phyloP scores from a whole-genome alignment of 2,329 filamentous ascomycete genomes.

The Alternaria sp. region DNA sequence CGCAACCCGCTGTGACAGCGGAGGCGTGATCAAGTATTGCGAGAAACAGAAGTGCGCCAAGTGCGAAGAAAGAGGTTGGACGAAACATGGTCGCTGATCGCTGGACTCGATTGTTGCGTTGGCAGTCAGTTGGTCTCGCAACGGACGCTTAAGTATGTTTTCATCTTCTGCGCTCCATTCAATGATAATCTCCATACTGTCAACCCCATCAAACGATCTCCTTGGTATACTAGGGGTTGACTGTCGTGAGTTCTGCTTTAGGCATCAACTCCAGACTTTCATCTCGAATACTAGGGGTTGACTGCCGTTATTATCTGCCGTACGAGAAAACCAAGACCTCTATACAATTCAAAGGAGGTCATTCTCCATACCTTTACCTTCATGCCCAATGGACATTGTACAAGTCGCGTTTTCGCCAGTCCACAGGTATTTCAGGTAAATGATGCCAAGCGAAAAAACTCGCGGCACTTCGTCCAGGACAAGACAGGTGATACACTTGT shows the following conservation, averaged over 20 bases:
- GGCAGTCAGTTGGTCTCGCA: background rate
- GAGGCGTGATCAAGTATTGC: constrained; percentile 15
- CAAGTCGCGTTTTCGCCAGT: background rate
- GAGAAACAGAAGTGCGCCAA: constrained; percentile 17
- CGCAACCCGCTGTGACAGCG: constrained; percentile 24
- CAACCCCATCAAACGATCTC: background rate
- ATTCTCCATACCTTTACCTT: background rate
- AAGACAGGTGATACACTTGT: background rate
- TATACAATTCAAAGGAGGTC: background rate
- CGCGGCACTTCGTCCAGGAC: constrained; percentile 7
- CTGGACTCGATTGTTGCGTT: background rate
- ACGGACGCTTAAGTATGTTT: constrained; percentile 9
- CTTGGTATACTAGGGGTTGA: background rate
- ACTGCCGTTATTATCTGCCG: background rate
- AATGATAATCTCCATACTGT: background rate
- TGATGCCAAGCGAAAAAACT: constrained; percentile 4
- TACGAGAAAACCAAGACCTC: constrained; percentile 5
- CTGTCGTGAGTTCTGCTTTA: too few relatives aligned
- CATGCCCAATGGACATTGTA: background rate
- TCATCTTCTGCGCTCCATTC: background rate
- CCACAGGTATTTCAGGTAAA: constrained; percentile 4
- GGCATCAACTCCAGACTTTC: too few relatives aligned
- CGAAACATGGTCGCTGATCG: constrained; percentile 15
- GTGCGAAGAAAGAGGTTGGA: constrained; percentile 15
- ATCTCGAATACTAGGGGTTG: background rate